Evolutionary conservation across 257 asterid genomes (phyloP).

Genomic region (Nicotiana otophora): DNA sequence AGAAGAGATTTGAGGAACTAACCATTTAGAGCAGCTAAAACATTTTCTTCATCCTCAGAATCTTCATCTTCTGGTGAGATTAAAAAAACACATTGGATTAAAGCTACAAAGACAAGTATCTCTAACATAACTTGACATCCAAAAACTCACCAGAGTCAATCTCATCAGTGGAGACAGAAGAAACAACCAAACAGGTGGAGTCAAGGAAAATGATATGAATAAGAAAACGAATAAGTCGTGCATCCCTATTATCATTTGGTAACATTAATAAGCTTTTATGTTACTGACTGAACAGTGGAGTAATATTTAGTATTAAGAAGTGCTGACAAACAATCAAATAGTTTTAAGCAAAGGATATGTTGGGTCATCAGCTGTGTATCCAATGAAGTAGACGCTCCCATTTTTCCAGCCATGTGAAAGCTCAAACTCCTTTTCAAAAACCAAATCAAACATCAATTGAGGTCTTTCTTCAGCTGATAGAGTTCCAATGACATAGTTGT

Average conservation of each 20-base stretch:
- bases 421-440: slow-evolving; percentile 61
- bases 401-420: slow-evolving; percentile 71
- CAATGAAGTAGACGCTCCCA: slow-evolving; percentile 58
- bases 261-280: no score
- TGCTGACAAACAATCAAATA: no score
- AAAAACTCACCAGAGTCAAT: background rate
- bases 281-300: no score
- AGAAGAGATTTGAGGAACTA: background rate
- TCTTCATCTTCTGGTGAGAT: background rate
- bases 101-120: background rate
- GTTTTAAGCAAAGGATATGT: no score
- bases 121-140: background rate
- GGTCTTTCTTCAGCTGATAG: slow-evolving; percentile 49
- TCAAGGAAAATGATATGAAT: no score
- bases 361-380: slow-evolving; percentile 42
- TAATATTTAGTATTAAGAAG: no score
- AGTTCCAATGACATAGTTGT: slow-evolving; percentile 40
- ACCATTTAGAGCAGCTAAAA: background rate
- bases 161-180: background rate
- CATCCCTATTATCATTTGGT: no score
- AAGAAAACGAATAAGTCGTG: no score
- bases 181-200: no score
- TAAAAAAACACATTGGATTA: background rate
- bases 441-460: slow-evolving; percentile 60
- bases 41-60: slow-evolving; percentile 13